Percentiles rank a stretch among this genome's conserved stretches.
phyloP scores from a whole-genome alignment of 2,329 filamentous ascomycete species.

The Lachnellula hyalina region DNA sequence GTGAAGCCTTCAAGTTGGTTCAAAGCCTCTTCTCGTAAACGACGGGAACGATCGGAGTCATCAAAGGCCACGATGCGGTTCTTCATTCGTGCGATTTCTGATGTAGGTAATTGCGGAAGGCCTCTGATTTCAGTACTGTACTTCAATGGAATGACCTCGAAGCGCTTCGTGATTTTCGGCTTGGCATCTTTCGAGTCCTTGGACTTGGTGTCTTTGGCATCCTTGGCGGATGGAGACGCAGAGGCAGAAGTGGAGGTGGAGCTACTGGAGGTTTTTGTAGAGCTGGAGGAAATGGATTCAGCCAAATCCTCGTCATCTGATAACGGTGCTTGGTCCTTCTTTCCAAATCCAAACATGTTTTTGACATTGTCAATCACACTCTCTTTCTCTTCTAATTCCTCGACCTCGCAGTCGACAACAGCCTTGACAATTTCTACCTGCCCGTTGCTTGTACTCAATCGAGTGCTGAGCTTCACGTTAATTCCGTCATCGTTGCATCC shows the following conservation, averaged over 20 bases:
- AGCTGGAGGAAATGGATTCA: background rate
- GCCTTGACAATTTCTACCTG: slow-evolving; percentile 73
- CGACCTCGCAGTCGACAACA: slow-evolving; percentile 79
- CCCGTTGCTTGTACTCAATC: slow-evolving; percentile 66
- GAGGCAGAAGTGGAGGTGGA: slow-evolving; percentile 44
- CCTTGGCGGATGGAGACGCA: slow-evolving; percentile 26
- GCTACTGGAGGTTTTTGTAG: slow-evolving; percentile 29
- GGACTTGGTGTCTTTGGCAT: slow-evolving; percentile 19
- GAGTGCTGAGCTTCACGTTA: slow-evolving; percentile 71
- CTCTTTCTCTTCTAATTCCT: slow-evolving; percentile 65
- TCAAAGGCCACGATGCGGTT: slow-evolving; percentile 80
- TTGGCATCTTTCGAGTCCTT: slow-evolving; percentile 21
- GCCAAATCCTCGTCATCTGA: slow-evolving; percentile 50
- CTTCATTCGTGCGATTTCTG: slow-evolving; percentile 31
- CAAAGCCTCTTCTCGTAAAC: slow-evolving; percentile 75
- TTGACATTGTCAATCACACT: slow-evolving; percentile 91
- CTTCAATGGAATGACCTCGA: slow-evolving; percentile 29
- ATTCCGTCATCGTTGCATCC: slow-evolving; percentile 69
- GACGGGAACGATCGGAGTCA: slow-evolving; percentile 71
- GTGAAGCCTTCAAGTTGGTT: slow-evolving; percentile 94
- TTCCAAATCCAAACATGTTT: slow-evolving; percentile 92
- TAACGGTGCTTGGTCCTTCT: slow-evolving; percentile 71
- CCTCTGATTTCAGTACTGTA: slow-evolving; percentile 26
- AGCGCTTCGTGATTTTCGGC: slow-evolving; percentile 24
- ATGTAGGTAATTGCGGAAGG: slow-evolving; percentile 22